These are phyloP conservation scores for Aspergillus piperis DNA, from an alignment of 2,329 filamentous ascomycete genomes.

Conservation along the genomic window DNA sequence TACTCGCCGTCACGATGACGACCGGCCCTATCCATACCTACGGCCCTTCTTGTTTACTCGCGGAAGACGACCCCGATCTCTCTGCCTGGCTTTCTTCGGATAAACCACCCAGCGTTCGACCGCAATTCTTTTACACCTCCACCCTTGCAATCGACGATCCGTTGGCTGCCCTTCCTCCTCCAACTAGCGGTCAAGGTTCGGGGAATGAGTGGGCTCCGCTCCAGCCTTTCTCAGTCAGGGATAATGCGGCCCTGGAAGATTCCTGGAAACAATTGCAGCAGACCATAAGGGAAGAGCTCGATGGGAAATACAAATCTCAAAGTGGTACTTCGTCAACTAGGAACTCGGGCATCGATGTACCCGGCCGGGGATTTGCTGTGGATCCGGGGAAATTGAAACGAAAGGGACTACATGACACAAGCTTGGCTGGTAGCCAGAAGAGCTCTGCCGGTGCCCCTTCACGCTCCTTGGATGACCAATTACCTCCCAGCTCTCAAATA, in stretches of 20 bases:
- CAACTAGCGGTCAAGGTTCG: constrained; percentile 50
- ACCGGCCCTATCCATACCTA: constrained; percentile 58
- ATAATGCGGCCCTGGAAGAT: constrained; percentile 77
- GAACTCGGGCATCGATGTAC: constrained; percentile 29
- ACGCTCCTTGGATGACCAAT: constrained; percentile 21
- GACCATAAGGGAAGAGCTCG: constrained; percentile 15
- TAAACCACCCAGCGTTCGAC: constrained; percentile 59
- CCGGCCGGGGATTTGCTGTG: constrained; percentile 17
- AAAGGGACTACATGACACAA: constrained; percentile 18
- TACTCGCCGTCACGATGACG: constrained; percentile 36
- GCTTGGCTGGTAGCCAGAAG: constrained; percentile 19
- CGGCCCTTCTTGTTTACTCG: constrained; percentile 58
- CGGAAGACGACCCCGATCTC: constrained; percentile 38
- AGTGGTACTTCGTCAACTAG: constrained; percentile 12
- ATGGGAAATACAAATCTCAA: constrained; percentile 8
- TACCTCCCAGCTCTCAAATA: constrained; percentile 15
- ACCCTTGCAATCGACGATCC: constrained; percentile 83
- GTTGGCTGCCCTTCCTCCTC: constrained; percentile 66
- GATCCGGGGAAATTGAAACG: constrained; percentile 16
- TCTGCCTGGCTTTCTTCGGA: constrained; percentile 37
- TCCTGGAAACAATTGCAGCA: constrained; percentile 67
- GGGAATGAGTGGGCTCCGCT: constrained; percentile 62
- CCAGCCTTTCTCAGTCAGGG: constrained; percentile 74
- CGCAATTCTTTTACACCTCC: constrained; percentile 85
- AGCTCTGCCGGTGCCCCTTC: constrained; percentile 19